These are phyloP conservation scores for Phytophthora meadii DNA, from an alignment of 352 stramenopile species.

Conservation along the genomic window DNA sequence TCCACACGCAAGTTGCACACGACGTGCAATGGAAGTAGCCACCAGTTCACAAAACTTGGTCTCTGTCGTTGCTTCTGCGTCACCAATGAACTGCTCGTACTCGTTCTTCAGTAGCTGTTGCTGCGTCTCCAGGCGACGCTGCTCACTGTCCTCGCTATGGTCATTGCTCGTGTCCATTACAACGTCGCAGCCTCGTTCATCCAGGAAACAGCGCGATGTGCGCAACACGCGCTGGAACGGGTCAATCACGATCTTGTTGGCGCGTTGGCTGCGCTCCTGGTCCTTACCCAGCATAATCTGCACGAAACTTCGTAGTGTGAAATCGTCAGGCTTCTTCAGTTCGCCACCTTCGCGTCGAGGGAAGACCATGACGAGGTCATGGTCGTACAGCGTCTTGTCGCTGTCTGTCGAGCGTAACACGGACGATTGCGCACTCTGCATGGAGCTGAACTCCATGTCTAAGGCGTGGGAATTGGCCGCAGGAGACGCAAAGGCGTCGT, in stretches of 20 bases:
- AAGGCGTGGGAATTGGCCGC: conserved; percentile 31
- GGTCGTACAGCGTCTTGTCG: conserved; percentile 72
- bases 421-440: conserved; percentile 38
- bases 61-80: conserved; percentile 53
- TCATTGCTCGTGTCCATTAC: conserved; percentile 50
- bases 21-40: conserved; percentile 62
- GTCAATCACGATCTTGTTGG: conserved; percentile 65
- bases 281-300: conserved; percentile 76
- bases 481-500: conserved; percentile 51
- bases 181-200: conserved; percentile 61
- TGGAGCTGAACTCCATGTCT: conserved; percentile 54
- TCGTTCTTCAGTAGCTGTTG: conserved; percentile 60
- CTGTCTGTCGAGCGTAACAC: conserved; percentile 9
- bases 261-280: conserved; percentile 39
- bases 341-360: conserved; percentile 67
- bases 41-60: conserved; percentile 73
- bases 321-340: conserved; percentile 69
- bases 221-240: conserved; percentile 76
- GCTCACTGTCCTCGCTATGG: conserved; percentile 59
- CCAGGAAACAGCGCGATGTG: conserved; percentile 74
- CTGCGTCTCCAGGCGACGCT: conserved; percentile 45
- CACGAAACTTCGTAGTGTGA: conserved; percentile 70
- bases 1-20: conserved; percentile 78
- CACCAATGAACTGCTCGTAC: conserved; percentile 67
- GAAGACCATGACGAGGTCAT: conserved; percentile 88